Evolutionary conservation across 2,329 filamentous ascomycete species (phyloP).

Genomic region (Ceratocystis alfenasii): DNA sequence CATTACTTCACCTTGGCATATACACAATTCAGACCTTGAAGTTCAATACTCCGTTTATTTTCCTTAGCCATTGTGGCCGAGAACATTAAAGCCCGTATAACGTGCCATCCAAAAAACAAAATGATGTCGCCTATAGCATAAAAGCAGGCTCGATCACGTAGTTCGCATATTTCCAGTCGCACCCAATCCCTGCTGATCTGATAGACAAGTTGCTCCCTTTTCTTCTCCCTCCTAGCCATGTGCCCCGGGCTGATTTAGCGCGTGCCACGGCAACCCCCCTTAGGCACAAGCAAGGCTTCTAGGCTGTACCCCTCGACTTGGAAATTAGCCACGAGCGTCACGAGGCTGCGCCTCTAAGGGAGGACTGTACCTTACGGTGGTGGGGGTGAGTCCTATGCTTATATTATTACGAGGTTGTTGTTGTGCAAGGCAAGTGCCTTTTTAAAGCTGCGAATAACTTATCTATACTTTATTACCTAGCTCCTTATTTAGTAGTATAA

Average conservation of each 20-base stretch:
- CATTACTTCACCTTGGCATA: neutral
- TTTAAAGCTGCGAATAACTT: neutral
- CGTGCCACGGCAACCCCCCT: constrained; percentile 3
- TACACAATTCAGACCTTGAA: neutral
- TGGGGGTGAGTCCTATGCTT: too few species aligned
- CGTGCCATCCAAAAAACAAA: neutral
- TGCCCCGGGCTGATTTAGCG: neutral
- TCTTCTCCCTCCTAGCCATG: neutral
- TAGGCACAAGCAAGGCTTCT: constrained; percentile 3
- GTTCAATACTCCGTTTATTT: neutral
- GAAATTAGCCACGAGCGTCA: neutral
- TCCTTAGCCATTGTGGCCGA: neutral
- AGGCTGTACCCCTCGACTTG: neutral
- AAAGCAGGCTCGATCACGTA: neutral
- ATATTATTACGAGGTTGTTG: neutral
- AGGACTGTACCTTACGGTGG: neutral
- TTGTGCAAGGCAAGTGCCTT: neutral
- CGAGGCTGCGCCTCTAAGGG: neutral
- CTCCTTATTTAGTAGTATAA: too few species aligned
- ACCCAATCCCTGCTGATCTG: neutral
- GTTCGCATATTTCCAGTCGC: neutral
- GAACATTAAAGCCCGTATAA: neutral
- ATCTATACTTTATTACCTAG: neutral
- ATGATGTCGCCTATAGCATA: neutral
- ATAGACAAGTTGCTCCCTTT: neutral